Percentiles rank a stretch among this genome's conserved stretches.
phyloP scores from a whole-genome alignment of 2,329 filamentous ascomycete species.

The Penicillium freii region DNA sequence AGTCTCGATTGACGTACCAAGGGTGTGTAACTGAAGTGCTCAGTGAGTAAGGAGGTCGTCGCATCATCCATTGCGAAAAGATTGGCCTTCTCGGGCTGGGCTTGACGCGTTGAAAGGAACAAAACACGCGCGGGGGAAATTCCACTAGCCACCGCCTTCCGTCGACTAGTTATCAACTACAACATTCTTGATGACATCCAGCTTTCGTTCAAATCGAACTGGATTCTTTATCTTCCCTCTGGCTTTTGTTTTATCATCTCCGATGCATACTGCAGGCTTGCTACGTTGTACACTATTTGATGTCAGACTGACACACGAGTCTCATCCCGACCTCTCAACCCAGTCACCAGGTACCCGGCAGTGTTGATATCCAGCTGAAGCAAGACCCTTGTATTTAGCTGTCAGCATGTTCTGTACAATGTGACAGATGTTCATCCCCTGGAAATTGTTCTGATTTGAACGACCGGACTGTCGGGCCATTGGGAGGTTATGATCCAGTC shows the following conservation, averaged over 20 bases:
- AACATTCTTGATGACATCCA: slow-evolving; percentile 9
- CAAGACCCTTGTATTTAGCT: background rate
- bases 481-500: slow-evolving; percentile 10
- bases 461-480: slow-evolving; percentile 2
- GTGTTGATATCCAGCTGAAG: slow-evolving; percentile 7
- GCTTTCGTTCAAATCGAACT: background rate
- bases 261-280: background rate
- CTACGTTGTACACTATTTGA: slow-evolving; percentile 3
- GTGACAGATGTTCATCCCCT: background rate
- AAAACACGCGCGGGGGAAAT: slow-evolving; percentile 17
- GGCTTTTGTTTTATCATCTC: background rate
- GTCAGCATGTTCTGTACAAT: background rate
- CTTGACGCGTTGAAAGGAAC: slow-evolving; percentile 19
- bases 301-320: slow-evolving; percentile 1
- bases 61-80: slow-evolving; percentile 43
- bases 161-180: background rate
- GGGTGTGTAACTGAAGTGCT: slow-evolving; percentile 93
- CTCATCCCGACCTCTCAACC: background rate
- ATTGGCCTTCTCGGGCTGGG: slow-evolving; percentile 1
- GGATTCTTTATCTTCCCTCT: background rate
- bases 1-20: slow-evolving; percentile 60
- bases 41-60: slow-evolving; percentile 70
- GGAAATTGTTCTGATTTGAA: background rate
- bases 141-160: slow-evolving; percentile 20
- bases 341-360: slow-evolving; percentile 7